Conservation (phyloP, 1,139 yeast genomes). For the Yamadazyma diospyri region DNA sequence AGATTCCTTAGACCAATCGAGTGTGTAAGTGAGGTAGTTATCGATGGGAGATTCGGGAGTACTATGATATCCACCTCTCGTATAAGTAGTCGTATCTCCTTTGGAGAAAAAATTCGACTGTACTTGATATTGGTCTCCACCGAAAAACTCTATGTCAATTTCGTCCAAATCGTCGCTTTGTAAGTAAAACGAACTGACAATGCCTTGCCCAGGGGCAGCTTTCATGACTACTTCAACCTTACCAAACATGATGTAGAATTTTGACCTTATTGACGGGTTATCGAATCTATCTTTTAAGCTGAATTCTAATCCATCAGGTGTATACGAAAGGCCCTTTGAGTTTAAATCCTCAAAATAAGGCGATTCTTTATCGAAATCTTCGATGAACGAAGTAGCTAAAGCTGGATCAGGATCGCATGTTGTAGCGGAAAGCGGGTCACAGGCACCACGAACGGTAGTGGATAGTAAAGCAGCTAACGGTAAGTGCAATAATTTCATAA, state of each 20-base stretch:
- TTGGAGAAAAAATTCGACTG: conserved; percentile 82
- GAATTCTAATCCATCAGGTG: conserved; percentile 52
- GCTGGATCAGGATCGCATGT: conserved; percentile 48
- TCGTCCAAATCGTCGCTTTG: conserved; percentile 88
- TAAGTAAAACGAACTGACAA: conserved; percentile 74
- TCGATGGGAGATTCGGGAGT: conserved; percentile 46
- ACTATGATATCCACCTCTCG: conserved; percentile 70
- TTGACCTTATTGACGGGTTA: conserved; percentile 71
- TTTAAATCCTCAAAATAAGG: conserved; percentile 32
- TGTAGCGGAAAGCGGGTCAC: conserved; percentile 31
- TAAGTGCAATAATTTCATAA: conserved; percentile 12
- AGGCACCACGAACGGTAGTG: conserved; percentile 14
- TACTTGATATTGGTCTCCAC: conserved; percentile 67
- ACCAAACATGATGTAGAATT: conserved; percentile 85
- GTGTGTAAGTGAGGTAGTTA: conserved; percentile 67
- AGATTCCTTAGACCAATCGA: conserved; percentile 72
- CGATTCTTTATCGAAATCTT: conserved; percentile 44
- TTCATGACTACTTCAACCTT: conserved; percentile 67
- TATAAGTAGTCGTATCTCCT: conserved; percentile 73
- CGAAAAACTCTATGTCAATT: conserved; percentile 82
- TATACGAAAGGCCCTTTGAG: conserved; percentile 23
- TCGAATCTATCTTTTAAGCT: conserved; percentile 60
- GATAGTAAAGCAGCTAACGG: conserved; percentile 9
- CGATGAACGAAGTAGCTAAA: conserved; percentile 50
- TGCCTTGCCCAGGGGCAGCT: conserved; percentile 74